Evolutionary conservation across 768 basidiomycete genomes (phyloP).

Genomic region (Suillus luteus): DNA sequence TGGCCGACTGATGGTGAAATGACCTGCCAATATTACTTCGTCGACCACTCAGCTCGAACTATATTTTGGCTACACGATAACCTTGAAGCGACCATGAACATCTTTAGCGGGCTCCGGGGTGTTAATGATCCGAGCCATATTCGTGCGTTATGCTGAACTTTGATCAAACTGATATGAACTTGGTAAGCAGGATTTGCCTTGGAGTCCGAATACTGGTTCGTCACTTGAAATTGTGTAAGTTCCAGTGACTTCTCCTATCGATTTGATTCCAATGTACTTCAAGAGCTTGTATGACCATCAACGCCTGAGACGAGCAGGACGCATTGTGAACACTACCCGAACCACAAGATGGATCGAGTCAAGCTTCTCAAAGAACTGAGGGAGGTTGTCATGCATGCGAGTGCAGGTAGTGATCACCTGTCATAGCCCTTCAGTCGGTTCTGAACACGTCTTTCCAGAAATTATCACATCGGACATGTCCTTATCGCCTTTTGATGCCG

Average conservation of each 20-base stretch:
- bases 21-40: constrained; percentile 13
- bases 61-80: constrained; percentile 12
- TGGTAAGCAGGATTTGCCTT: constrained; percentile 7
- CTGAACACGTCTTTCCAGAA: constrained; percentile 3
- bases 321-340: constrained; percentile 13
- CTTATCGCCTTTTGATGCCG: constrained; percentile 10
- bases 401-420: constrained; percentile 10
- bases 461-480: constrained; percentile 12
- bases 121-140: constrained; percentile 5
- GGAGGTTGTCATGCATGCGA: constrained; percentile 11
- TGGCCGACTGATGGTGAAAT: background rate
- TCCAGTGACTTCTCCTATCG: background rate
- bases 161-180: background rate
- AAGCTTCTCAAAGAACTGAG: constrained; percentile 12
- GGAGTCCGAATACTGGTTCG: constrained; percentile 12
- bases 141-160: constrained; percentile 1
- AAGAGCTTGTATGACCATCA: background rate
- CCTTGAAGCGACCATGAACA: background rate
- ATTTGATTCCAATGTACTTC: background rate
- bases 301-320: constrained; percentile 2
- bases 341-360: constrained; percentile 1
- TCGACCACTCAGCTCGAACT: constrained; percentile 1
- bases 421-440: background rate
- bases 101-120: constrained; percentile 1
- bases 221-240: constrained; percentile 1